phyloP scores from a whole-genome alignment of 1,139 yeast genomes.

The Taphrina betulina region DNA sequence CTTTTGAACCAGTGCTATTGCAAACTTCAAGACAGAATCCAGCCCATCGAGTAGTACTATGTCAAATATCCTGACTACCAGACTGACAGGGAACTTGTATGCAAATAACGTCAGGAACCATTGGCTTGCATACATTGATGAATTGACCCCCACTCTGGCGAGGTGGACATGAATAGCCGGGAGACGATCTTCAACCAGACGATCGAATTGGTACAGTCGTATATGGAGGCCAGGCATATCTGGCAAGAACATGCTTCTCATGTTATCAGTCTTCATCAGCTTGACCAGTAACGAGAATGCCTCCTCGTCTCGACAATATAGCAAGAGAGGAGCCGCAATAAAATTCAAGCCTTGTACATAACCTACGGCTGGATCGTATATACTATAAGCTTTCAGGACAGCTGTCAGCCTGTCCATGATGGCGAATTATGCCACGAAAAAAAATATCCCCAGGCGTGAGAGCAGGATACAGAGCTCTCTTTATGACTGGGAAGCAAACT shows the following conservation, averaged over 20 bases:
- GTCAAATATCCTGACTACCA: conserved; percentile 80
- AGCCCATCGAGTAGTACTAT: conserved; percentile 78
- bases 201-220: conserved; percentile 81
- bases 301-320: conserved; percentile 70
- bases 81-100: conserved; percentile 82
- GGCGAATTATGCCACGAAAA: too few relatives aligned
- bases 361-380: conserved; percentile 89
- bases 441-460: too few relatives aligned
- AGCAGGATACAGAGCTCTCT: too few relatives aligned
- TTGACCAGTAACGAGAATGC: conserved; percentile 78
- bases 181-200: conserved; percentile 66
- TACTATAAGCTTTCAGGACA: conserved; percentile 77
- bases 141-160: conserved; percentile 76
- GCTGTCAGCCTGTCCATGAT: conserved; percentile 28
- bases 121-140: conserved; percentile 93
- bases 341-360: conserved; percentile 98
- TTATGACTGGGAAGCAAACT: too few relatives aligned
- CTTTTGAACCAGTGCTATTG: conserved; percentile 69
- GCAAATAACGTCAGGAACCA: conserved; percentile 96
- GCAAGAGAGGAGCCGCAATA: conserved; percentile 75
- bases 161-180: conserved; percentile 75
- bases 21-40: conserved; percentile 77
- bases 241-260: conserved; percentile 73
- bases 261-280: conserved; percentile 78
- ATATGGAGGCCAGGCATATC: conserved; percentile 93